Evolutionary conservation across 148 eudicot genomes (phyloP), one percentile per base, ranked within the genome.

Genomic region (Rhododendron vialii): DNA sequence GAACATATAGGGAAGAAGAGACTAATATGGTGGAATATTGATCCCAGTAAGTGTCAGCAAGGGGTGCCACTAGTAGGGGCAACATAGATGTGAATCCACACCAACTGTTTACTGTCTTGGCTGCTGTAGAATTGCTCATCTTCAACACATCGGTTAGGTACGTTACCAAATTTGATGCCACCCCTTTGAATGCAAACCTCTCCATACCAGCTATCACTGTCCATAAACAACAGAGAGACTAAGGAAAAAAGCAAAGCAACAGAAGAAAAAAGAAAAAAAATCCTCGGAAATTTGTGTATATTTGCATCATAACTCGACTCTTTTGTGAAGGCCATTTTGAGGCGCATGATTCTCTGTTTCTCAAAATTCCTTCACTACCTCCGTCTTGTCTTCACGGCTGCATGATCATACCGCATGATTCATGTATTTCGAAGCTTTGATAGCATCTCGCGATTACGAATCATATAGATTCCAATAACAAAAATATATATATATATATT

Each of bases 141-240:
- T 90, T 88, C 83, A 93, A 79, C 0, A 92, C 93, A 82, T 95
- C 98, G 0, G 96, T 94, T 0, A 96, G 87, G 86, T 96, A 96
- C 26, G 92, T 95, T 75, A 96, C 98, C 85, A 96, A 73, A 85
- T 97, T 97, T n/a, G 99, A 95, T 14, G 98, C 98, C 92, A 97
- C 98, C 86, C 99, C 99, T 93, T 97, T 96, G 93, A 93, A 96
- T 51, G 98, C 98, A 89, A 95, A 94, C 85, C 99, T 89, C 92
- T 96, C 99, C 94, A 96, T 92, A 0, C 99, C 99, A 61, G 98
- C 92, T 24, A 96, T 91, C 84, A 90, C 99, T 95, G 83, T 78
- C 47, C 8, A 12, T 12, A 8, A 38, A 6, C 1, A n/a, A 45
- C 30, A 75, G 20, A 77, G 63, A 80, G 12, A 61, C 30, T 36